A percentile compares a stretch with the other conserved stretches of the same genome.
Evolutionary conservation across 2,329 filamentous ascomycete genomes (phyloP).

Genomic region (Neonectria magnoliae): DNA sequence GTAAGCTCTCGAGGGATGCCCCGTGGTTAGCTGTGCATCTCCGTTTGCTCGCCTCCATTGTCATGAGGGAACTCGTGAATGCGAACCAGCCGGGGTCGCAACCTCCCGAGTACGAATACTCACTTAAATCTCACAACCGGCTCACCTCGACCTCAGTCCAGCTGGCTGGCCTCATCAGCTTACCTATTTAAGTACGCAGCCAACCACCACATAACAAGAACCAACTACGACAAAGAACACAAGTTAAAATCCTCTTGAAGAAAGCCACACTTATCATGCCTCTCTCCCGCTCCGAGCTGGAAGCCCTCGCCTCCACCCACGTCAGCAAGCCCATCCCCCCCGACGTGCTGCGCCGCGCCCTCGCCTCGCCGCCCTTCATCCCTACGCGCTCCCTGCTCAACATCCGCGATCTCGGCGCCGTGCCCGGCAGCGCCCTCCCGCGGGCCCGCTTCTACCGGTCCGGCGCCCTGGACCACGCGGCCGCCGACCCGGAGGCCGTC

Average conservation of each 20-base stretch:
- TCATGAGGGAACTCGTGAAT: too few relatives aligned
- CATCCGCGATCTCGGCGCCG: slow-evolving; percentile 60
- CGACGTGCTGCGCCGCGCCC: slow-evolving; percentile 48
- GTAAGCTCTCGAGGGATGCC: too few relatives aligned
- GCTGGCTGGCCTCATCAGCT: not conserved
- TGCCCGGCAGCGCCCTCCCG: slow-evolving; percentile 54
- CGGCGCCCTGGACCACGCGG: slow-evolving; percentile 52
- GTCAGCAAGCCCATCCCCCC: slow-evolving; percentile 51
- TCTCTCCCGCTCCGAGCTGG: slow-evolving; percentile 40
- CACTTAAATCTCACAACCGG: not conserved
- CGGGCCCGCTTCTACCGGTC: slow-evolving; percentile 57
- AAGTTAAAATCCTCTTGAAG: not conserved
- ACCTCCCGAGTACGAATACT: not conserved
- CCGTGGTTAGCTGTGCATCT: too few relatives aligned
- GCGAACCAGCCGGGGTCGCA: not conserved
- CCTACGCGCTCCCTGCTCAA: slow-evolving; percentile 60
- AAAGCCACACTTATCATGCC: slow-evolving; percentile 26
- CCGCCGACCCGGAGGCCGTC: slow-evolving; percentile 42
- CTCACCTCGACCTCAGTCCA: not conserved
- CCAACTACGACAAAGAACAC: not conserved
- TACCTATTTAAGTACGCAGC: too few relatives aligned
- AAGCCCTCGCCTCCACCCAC: slow-evolving; percentile 55
- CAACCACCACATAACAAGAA: not conserved
- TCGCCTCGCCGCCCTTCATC: slow-evolving; percentile 59
- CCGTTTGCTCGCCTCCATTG: too few relatives aligned